Conservation (phyloP, 495 filamentous ascomycete species). For the Talaromyces stipitatus region DNA sequence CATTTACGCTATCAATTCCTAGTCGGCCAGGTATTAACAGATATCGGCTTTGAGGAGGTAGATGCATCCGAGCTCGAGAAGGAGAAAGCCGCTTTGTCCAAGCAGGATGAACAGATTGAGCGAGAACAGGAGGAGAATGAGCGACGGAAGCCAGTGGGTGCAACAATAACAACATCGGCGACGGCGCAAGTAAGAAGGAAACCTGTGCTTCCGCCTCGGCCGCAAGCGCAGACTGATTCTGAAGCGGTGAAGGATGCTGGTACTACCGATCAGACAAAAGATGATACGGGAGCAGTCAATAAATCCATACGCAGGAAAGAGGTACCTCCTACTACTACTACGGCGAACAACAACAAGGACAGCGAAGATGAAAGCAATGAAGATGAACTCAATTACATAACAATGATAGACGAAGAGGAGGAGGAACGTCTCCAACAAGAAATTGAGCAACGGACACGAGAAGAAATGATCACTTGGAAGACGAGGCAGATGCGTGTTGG, state of each 20-base stretch:
- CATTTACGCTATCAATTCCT: constrained; percentile 66
- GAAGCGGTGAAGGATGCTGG: too few species aligned
- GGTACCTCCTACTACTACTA: constrained; percentile 15
- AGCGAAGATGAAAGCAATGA: constrained; percentile 25
- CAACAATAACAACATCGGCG: background rate
- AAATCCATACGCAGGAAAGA: constrained; percentile 9
- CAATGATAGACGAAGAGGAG: constrained; percentile 19
- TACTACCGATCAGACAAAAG: too few species aligned
- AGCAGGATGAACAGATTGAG: constrained; percentile 47
- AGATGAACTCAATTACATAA: background rate
- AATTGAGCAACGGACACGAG: constrained; percentile 44
- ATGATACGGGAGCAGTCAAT: constrained; percentile 21
- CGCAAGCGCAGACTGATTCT: background rate
- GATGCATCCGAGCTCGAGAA: constrained; percentile 47
- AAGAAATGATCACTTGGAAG: constrained; percentile 30
- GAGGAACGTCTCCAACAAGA: constrained; percentile 36
- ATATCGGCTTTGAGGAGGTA: constrained; percentile 61
- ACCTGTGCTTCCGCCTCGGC: background rate
- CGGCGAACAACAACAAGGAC: constrained; percentile 16
- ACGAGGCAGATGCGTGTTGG: constrained; percentile 18
- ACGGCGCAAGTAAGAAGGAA: background rate
- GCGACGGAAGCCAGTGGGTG: constrained; percentile 4
- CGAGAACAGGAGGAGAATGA: constrained; percentile 42
- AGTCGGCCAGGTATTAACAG: constrained; percentile 57
- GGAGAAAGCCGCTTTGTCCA: constrained; percentile 50